These are phyloP conservation scores for Pichia inconspicua DNA, from an alignment of 1,139 yeast genomes.

Conservation along the genomic window DNA sequence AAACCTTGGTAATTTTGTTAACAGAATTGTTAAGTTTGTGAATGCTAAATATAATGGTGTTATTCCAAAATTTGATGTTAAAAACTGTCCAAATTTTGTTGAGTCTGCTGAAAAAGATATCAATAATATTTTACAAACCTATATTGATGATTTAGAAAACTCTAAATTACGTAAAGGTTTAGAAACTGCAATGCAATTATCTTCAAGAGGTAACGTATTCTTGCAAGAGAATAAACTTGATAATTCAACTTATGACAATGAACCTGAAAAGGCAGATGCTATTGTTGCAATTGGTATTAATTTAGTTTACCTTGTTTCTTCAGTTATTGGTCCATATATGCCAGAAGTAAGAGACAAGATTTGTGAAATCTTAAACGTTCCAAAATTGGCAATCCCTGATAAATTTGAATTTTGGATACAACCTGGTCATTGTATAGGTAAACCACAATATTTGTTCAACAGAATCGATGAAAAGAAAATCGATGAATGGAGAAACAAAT, in stretches of 20 bases:
- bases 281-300: conserved; percentile 90
- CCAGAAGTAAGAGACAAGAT: conserved; percentile 75
- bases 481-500: conserved; percentile 78
- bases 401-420: conserved; percentile 59
- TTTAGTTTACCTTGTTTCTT: conserved; percentile 73
- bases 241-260: conserved; percentile 68
- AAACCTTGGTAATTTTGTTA: conserved; percentile 92
- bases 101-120: conserved; percentile 46
- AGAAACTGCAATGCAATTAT: conserved; percentile 83
- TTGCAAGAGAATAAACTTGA: conserved; percentile 93
- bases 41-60: conserved; percentile 90
- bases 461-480: conserved; percentile 88
- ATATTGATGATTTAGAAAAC: conserved; percentile 67
- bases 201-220: conserved; percentile 90
- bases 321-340: conserved; percentile 80
- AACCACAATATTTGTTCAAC: conserved; percentile 83
- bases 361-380: conserved; percentile 73
- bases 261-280: conserved; percentile 80
- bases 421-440: conserved; percentile 82
- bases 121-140: conserved; percentile 50
- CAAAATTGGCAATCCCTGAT: conserved; percentile 70
- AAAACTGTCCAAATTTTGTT: conserved; percentile 38
- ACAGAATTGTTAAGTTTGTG: conserved; percentile 84
- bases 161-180: conserved; percentile 82
- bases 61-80: conserved; percentile 53